Percentiles rank a stretch among this genome's conserved stretches.
Conservation (phyloP, 345 rosid genomes). For the Eucalyptus pumila region DNA sequence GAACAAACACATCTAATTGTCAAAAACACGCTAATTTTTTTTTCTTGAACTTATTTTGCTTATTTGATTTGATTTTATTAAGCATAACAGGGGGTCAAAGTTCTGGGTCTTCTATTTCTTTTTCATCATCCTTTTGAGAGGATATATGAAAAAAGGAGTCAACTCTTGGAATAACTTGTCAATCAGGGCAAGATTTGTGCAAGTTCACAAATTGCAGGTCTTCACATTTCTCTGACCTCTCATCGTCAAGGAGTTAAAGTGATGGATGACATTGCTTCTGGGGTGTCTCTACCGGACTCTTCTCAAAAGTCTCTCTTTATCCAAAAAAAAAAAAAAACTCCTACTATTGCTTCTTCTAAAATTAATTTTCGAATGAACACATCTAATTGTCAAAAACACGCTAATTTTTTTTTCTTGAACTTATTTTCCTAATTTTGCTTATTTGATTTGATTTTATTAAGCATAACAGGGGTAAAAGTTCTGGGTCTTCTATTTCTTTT, state of each 20-base stretch:
- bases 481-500: no score
- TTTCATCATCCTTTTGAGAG: background rate
- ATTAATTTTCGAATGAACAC: no score
- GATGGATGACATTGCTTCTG: background rate
- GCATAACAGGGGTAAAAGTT: background rate
- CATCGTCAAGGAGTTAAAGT: background rate
- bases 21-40: background rate
- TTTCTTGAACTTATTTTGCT: background rate
- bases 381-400: no score
- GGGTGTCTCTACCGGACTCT: background rate
- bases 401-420: background rate
- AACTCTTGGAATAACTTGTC: background rate
- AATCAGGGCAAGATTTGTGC: background rate
- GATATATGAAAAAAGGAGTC: background rate
- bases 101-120: no score
- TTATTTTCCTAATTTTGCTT: background rate
- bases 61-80: no score
- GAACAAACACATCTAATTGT: no score
- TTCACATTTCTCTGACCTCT: background rate
- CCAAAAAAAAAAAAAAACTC: no score
- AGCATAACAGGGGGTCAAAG: background rate
- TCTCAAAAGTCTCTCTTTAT: background rate
- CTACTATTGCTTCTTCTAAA: no score
- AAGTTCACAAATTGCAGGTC: background rate
- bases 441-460: no score